phyloP scores from a whole-genome alignment of 805 yeast genomes.

The Teunomyces aglyptinius region DNA sequence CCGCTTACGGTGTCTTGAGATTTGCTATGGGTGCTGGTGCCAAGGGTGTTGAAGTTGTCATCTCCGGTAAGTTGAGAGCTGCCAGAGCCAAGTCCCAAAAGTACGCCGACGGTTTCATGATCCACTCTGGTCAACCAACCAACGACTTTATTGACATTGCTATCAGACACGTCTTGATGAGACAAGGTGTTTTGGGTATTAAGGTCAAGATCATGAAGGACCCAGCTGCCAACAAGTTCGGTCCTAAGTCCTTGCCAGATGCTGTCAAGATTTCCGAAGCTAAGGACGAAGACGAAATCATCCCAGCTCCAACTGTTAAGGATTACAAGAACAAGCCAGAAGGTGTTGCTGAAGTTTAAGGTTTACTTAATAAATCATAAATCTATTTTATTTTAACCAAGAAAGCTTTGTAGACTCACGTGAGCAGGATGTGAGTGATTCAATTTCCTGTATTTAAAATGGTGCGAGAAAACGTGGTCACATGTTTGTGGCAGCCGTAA shows the following conservation, averaged over 20 bases:
- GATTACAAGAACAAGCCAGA: conserved; percentile 51
- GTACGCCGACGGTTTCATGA: conserved; percentile 99
- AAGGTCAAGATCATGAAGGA: conserved; percentile 99
- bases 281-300: conserved; percentile 81
- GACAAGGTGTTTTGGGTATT: conserved; percentile 99
- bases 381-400: not conserved
- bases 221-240: conserved; percentile 81
- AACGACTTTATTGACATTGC: conserved; percentile 97
- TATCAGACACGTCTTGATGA: conserved; percentile 98
- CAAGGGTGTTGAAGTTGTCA: conserved; percentile 99
- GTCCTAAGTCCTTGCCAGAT: conserved; percentile 94
- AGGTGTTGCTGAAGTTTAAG: conserved; percentile 25
- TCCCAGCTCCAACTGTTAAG: conserved; percentile 79
- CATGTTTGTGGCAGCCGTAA: not conserved
- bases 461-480: not conserved
- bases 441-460: not conserved
- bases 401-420: too few relatives aligned
- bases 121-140: conserved; percentile 99
- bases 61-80: conserved; percentile 99
- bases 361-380: not conserved
- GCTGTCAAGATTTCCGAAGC: conserved; percentile 90
- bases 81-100: conserved; percentile 99
- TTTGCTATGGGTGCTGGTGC: conserved; percentile 99
- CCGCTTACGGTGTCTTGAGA: conserved; percentile 99
- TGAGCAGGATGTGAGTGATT: too few relatives aligned